phyloP scores from a whole-genome alignment of 805 yeast species.

The Suhomyces xylopsoci region DNA sequence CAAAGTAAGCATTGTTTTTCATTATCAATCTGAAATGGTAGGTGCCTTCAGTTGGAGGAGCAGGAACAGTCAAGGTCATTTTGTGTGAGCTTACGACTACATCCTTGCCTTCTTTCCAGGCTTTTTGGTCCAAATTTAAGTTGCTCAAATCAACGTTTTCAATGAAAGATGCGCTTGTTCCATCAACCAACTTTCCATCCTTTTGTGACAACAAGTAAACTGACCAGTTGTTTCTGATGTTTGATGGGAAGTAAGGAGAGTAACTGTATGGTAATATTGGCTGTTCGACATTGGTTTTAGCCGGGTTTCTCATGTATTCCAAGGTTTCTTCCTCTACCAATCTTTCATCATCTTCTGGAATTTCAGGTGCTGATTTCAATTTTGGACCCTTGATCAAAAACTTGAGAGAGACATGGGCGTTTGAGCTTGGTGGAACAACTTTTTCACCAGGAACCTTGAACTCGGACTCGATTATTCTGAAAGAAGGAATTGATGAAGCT shows the following conservation, averaged over 20 bases:
- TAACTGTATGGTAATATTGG: constrained; percentile 65
- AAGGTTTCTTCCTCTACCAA: constrained; percentile 58
- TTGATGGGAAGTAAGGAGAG: constrained; percentile 75
- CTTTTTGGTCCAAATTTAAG: constrained; percentile 49
- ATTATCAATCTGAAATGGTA: constrained; percentile 68
- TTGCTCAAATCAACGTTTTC: constrained; percentile 54
- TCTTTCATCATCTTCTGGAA: constrained; percentile 37
- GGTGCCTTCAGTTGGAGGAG: constrained; percentile 70
- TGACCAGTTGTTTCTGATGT: constrained; percentile 53
- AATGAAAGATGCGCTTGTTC: constrained; percentile 49
- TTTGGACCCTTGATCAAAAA: constrained; percentile 71
- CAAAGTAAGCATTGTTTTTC: constrained; percentile 75
- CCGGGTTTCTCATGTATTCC: constrained; percentile 71
- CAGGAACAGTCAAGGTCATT: constrained; percentile 67
- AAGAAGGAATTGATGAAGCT: constrained; percentile 64
- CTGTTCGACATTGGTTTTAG: constrained; percentile 58
- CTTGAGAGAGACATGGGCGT: constrained; percentile 72
- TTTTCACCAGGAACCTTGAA: constrained; percentile 87
- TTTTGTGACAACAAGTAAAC: constrained; percentile 68
- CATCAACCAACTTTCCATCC: constrained; percentile 76
- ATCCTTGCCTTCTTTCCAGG: constrained; percentile 41
- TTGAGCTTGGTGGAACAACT: constrained; percentile 59
- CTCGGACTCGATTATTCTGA: constrained; percentile 65
- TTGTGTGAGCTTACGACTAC: constrained; percentile 69
- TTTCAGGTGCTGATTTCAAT: constrained; percentile 54